phyloP scores from a whole-genome alignment of 306 rosid species.

The Cercis canadensis region DNA sequence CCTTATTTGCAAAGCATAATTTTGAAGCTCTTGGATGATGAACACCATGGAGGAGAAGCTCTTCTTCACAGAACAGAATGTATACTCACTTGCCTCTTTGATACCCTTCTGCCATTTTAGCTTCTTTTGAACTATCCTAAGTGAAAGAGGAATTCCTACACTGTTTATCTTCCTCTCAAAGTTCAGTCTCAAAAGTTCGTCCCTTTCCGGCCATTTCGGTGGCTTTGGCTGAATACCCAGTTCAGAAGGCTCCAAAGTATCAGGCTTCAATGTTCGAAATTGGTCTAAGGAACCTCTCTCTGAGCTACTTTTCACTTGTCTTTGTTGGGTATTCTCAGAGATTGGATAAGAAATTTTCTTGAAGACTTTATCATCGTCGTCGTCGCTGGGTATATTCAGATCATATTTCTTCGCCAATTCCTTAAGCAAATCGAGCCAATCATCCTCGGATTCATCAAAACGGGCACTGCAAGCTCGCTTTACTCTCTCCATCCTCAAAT shows the following conservation, averaged over 20 bases:
- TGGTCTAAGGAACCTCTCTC: conserved; percentile 6
- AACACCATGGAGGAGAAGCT: conserved; percentile 67
- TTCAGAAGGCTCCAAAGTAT: conserved; percentile 54
- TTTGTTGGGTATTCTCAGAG: conserved; percentile 22
- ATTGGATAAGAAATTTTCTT: conserved; percentile 29
- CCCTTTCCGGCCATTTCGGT: conserved; percentile 69
- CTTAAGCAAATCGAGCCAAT: conserved; percentile 41
- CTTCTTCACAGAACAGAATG: conserved; percentile 56
- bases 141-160: conserved; percentile 62
- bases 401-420: conserved; percentile 7
- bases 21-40: conserved; percentile 67
- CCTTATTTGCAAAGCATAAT: conserved; percentile 60
- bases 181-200: conserved; percentile 42
- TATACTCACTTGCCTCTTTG: conserved; percentile 39
- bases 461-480: conserved; percentile 38
- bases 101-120: conserved; percentile 42
- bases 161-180: conserved; percentile 57
- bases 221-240: conserved; percentile 66
- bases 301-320: not conserved
- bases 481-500: conserved; percentile 29
- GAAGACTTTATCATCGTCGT: conserved; percentile 15
- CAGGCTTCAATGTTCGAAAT: conserved; percentile 34
- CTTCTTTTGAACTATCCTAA: conserved; percentile 72
- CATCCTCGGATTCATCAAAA: conserved; percentile 46
- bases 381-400: not conserved